Conservation (phyloP, 140 eudicot genomes). For the Bidens hawaiensis region DNA sequence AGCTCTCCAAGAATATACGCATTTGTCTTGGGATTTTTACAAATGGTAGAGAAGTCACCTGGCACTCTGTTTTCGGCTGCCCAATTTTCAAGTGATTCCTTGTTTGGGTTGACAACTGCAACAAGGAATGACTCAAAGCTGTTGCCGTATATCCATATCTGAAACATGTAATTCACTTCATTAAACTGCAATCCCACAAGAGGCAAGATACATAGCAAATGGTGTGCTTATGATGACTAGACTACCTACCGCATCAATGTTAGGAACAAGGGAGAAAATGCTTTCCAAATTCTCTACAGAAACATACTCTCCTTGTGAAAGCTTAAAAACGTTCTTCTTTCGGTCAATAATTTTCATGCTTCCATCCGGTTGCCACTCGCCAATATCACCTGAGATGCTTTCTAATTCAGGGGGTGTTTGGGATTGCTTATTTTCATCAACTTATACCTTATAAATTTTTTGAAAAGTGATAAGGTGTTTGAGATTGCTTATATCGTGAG, state of each 20-base stretch:
- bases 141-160: constrained; percentile 93
- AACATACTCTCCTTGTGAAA: constrained; percentile 96
- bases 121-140: constrained; percentile 90
- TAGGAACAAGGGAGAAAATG: constrained; percentile 57
- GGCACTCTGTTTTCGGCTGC: constrained; percentile 56
- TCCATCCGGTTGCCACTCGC: constrained; percentile 97
- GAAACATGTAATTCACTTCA: constrained; percentile 36
- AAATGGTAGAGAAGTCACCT: constrained; percentile 52
- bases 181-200: neutral
- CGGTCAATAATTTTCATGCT: constrained; percentile 92
- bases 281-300: constrained; percentile 87
- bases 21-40: constrained; percentile 61
- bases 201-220: no score
- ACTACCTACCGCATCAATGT: constrained; percentile 60
- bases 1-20: constrained; percentile 61
- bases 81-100: constrained; percentile 63
- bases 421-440: no score
- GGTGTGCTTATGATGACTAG: neutral
- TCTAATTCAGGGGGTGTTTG: no score
- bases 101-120: constrained; percentile 85
- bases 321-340: constrained; percentile 95
- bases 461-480: no score
- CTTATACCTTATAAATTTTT: no score
- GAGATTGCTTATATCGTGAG: no score
- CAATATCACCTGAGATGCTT: constrained; percentile 81